A percentile compares a stretch with the other conserved stretches of the same genome.
phyloP scores from a whole-genome alignment of 2,329 filamentous ascomycete genomes.

The Coleophoma cylindrospora region DNA sequence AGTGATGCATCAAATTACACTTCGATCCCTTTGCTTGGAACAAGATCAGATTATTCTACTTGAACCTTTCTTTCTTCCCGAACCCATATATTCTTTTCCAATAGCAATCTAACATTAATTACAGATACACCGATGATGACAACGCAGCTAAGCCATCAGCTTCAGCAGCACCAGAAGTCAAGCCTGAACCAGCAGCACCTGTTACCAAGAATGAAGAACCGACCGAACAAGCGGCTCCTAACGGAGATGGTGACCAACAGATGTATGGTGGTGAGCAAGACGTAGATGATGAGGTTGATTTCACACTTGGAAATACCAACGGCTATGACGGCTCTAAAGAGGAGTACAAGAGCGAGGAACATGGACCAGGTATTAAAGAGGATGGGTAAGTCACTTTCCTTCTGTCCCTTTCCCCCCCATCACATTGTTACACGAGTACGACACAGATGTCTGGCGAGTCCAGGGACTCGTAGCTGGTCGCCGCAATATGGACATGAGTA shows the following conservation, averaged over 20 bases:
- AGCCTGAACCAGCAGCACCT: conserved; percentile 21
- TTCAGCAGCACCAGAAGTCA: conserved; percentile 19
- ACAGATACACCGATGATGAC: conserved; percentile 65
- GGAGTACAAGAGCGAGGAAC: conserved; percentile 26
- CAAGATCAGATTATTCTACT: background rate
- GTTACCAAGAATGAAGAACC: conserved; percentile 18
- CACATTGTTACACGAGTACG: no score
- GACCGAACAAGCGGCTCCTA: conserved; percentile 24
- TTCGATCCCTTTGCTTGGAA: background rate
- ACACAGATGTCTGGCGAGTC: no score
- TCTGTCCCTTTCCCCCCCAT: no score
- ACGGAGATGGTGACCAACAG: conserved; percentile 35
- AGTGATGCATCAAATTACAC: background rate
- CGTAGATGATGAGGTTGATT: conserved; percentile 53
- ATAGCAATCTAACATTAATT: conserved; percentile 7
- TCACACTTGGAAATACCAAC: conserved; percentile 43
- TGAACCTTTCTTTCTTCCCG: background rate
- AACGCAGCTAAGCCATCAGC: conserved; percentile 36
- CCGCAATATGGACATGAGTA: no score
- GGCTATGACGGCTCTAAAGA: conserved; percentile 19
- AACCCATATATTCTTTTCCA: background rate
- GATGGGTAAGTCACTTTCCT: conserved; percentile 67
- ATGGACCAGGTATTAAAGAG: conserved; percentile 75
- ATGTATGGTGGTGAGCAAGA: conserved; percentile 40
- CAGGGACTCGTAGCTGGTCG: no score